Evolutionary conservation across 768 basidiomycete species (phyloP), one percentile per base, ranked within the genome.

Genomic region (Rickenella mellea): DNA sequence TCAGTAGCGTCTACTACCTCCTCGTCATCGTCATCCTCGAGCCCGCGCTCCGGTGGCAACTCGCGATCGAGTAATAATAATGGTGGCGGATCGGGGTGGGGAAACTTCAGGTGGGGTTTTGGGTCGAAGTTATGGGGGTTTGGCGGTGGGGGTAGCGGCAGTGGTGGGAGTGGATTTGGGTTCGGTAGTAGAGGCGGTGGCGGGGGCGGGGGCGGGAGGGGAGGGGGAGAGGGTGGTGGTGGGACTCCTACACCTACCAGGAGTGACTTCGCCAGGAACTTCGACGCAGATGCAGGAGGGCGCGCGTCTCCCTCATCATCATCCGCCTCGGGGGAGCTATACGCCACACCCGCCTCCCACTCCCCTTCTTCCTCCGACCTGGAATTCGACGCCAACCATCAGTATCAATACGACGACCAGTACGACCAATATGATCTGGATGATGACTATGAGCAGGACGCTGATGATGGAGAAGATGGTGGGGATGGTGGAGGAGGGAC

Each of bases 231-330:
- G 52, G 47, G 8, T 51, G 46, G 39, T 52, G 25, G 31, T 36
- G n/a, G 42, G 11, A 27, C 39, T 27, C 30, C 30, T 42, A 36
- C 33, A 17, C 33, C 68, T n/a, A 66, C 57, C 41, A 59, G 56
- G 27, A 61, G 52, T 0, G 74, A 77, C 48, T 58, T 77, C 42
- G 65, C 62, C 29, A 60, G 68, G 31, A 76, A 76, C 48, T 77
- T 78, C 45, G 56, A 52, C 39, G 51, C 41, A 6, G 48, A 48
- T 27, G 52, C 55, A n/a, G 40, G 46, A 40, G 56, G 58, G 8
- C 48, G 53, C 22, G 59, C 56, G 1, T n/a, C n/a, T n/a, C n/a
- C n/a, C n/a, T n/a, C n/a, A n/a, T n/a, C n/a, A n/a, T n/a, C n/a
- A n/a, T n/a, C n/a, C 31, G 30, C 40, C 27, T 40, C 43, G 14